phyloP scores from a whole-genome alignment of 1,139 yeast genomes.

The Geotrichum klebahnii region DNA sequence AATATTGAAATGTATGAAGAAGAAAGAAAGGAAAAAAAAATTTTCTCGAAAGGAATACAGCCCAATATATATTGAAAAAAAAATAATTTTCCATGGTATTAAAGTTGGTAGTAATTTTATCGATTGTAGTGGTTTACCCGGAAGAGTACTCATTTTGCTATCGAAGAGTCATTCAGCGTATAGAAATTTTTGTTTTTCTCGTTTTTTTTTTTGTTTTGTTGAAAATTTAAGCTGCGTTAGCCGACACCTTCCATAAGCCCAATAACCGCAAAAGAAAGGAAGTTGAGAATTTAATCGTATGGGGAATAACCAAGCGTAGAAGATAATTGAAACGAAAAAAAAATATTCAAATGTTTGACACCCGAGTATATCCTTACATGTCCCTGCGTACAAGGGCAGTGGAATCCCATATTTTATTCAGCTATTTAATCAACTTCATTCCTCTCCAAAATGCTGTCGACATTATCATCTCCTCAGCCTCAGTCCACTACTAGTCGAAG shows the following conservation, averaged over 20 bases:
- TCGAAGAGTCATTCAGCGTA: neutral
- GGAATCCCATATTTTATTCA: neutral
- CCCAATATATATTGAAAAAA: conserved; percentile 5
- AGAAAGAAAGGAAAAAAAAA: conserved; percentile 6
- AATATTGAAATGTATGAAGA: conserved; percentile 5
- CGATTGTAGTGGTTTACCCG: conserved; percentile 13
- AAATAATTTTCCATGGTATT: no score
- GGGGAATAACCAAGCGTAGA: no score
- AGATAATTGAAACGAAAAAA: no score
- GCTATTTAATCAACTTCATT: neutral
- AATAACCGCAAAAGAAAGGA: no score
- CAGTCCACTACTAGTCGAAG: neutral
- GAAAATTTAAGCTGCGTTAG: no score
- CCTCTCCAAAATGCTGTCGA: neutral
- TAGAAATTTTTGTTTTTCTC: neutral
- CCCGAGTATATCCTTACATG: no score
- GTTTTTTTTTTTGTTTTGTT: conserved; percentile 5
- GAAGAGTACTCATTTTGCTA: neutral
- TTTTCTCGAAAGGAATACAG: neutral
- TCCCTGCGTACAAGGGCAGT: no score
- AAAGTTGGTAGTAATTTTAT: conserved; percentile 1
- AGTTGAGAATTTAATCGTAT: no score
- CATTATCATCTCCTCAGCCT: neutral
- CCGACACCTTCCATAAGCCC: no score
- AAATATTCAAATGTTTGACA: no score